Evolutionary conservation across 495 filamentous ascomycete species (phyloP), one percentile per base, ranked within the genome.

Genomic region (Penicillium flavigenum): DNA sequence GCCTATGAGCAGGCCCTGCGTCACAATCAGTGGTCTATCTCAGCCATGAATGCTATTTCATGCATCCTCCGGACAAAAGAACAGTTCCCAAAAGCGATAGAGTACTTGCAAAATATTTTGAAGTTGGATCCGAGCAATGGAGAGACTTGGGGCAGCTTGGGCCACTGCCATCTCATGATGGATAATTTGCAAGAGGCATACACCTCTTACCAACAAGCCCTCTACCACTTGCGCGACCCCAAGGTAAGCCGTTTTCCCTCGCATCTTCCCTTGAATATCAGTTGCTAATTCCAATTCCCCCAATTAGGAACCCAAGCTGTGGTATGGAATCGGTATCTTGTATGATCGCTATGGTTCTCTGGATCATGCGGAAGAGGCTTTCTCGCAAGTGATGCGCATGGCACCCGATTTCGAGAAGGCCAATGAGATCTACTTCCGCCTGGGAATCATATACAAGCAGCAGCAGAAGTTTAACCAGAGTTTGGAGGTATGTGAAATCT

Each of bases 381-480:
- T 98, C 71, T 96, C 94, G 4, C 91, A 99, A 66, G 94, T 99
- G 53, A 98, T 99, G 94, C 86, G 89, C 58, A 99, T 99, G 93
- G 87, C 94, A 51, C 94, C 94, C 2, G 87, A 93, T 65, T 99
- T 98, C 58, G 94, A 99, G 68, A 99, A 99, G 80, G 92, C 94
- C 47, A 98, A 98, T 65, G 94, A 99, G 67, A 97, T 99, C 53
- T 99, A 98, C 74, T 99, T 99, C 76, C 86, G 94, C 16, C 81
- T 99, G 39, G 94, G 94, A 24, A 99, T 99, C 76, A 98, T 99
- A 46, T 98, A 98, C 79, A 99, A 99, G 71, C 92, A 97, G 58
- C 95, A 98, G 67, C 88, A 92, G 56, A 98, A 98, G 72, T 99
- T 94, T 66, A 81, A 80, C 41, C 85, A 92, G 63, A 96, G 92